Base-by-base conservation (phyloP, 768 basidiomycete genomes). In the Hygrocybe coccinea region DNA sequence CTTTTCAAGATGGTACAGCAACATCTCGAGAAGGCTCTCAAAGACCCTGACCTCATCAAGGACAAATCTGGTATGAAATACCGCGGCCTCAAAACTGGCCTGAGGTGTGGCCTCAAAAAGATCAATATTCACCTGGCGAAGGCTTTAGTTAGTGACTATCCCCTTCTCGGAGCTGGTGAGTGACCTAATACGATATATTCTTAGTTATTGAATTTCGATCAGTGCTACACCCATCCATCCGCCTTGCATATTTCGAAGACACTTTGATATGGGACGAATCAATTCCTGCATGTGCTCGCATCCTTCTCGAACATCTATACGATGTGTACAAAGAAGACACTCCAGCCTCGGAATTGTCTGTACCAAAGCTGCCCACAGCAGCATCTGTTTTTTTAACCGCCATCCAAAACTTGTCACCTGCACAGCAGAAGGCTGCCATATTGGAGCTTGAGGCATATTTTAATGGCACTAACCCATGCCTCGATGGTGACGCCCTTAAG, bases 21-120 rank as follows among this genome's bases (percentile, higher is more conserved):
- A 29, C 29, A 29, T 29, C 29, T 29, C 8, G 29, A 29, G 29
- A 29, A 29, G 29, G 29, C 29, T 8, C 29, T 29, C 29, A 29
- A 29, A 29, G 29, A 29, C 8, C 29, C 29, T 29, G 29, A 29
- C 29, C 29, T 15, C 46, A 47, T 47, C 46, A 47, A 47, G 46
- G 46, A 47, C 22, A 47, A 29, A 47, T 47, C 46, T 47, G 46
- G 46, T 25, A 17, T 17, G 46, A 47, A 47, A 22, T 47, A 47
- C 22, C n/a, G 22, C 7, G 46, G 46, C 29, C 29, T 29, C 29
- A 29, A 43, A 43, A 43, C 39, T n/a, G 39, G n/a, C n/a, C 21
- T 43, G 39, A 43, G 11, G 21, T 43, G 39, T 43, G 39, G 39
- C 39, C 39, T 43, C 39, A 10, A 43, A 43, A 43, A 43, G 21